phyloP scores from a whole-genome alignment of 2,329 filamentous ascomycete genomes.

The Talaromyces sp. region DNA sequence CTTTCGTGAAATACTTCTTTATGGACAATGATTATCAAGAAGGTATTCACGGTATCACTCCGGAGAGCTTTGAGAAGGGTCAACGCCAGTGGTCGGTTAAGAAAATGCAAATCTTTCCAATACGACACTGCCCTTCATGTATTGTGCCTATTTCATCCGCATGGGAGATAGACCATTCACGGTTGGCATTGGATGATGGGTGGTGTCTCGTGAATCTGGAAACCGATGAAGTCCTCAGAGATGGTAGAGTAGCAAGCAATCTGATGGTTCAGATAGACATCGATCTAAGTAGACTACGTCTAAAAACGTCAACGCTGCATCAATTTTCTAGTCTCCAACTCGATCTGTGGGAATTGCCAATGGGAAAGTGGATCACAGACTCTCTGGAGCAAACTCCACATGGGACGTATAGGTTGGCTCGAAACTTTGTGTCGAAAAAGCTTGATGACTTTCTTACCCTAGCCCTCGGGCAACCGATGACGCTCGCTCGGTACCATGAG shows the following conservation, averaged over 20 bases:
- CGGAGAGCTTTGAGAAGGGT: neutral
- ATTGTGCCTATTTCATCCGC: constrained; percentile 57
- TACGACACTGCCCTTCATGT: constrained; percentile 91
- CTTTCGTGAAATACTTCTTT: constrained; percentile 70
- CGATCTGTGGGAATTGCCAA: constrained; percentile 49
- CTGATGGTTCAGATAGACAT: constrained; percentile 42
- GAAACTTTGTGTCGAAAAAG: constrained; percentile 62
- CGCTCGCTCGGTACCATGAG: constrained; percentile 60
- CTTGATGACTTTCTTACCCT: constrained; percentile 75
- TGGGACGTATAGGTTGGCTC: constrained; percentile 44
- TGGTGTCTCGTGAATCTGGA: constrained; percentile 71
- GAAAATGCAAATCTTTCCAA: constrained; percentile 73
- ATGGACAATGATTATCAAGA: constrained; percentile 31
- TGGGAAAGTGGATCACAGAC: constrained; percentile 63
- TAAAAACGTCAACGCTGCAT: constrained; percentile 31
- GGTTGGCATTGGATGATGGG: constrained; percentile 89
- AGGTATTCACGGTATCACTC: neutral
- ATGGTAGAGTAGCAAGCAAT: constrained; percentile 66
- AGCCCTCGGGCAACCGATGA: constrained; percentile 72
- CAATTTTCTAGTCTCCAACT: constrained; percentile 54
- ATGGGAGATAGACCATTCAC: constrained; percentile 79
- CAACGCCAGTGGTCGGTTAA: constrained; percentile 51
- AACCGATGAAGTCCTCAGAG: constrained; percentile 3
- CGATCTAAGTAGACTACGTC: constrained; percentile 26
- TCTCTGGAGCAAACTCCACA: constrained; percentile 9